Evolutionary conservation across 768 basidiomycete species (phyloP).

Genomic region (Austroboletus eburneus): DNA sequence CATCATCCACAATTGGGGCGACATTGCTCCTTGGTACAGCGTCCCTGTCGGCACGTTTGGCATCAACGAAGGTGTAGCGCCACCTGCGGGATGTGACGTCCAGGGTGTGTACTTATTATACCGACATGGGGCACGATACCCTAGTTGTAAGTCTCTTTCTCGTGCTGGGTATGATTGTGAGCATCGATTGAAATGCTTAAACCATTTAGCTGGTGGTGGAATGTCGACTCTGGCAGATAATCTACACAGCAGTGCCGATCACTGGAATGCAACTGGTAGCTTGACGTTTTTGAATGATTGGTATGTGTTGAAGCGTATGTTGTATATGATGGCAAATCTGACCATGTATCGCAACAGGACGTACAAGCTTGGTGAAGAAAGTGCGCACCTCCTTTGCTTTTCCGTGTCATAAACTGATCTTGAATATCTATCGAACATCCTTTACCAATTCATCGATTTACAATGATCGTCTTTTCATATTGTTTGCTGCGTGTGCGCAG

Average conservation of each 20-base stretch:
- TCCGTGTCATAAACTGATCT: neutral
- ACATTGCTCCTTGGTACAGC: conserved; percentile 83
- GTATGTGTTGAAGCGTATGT: conserved; percentile 35
- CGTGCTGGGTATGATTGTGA: too few relatives aligned
- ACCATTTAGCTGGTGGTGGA: conserved; percentile 49
- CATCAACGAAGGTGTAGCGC: conserved; percentile 62
- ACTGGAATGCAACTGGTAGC: conserved; percentile 62
- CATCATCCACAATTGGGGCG: conserved; percentile 77
- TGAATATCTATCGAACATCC: too few relatives aligned
- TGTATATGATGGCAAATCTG: conserved; percentile 1
- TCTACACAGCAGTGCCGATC: conserved; percentile 47
- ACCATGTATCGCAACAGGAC: conserved; percentile 47
- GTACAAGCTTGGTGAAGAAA: conserved; percentile 86
- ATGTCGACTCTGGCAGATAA: conserved; percentile 54
- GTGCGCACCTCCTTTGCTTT: conserved; percentile 33
- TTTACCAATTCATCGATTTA: too few relatives aligned
- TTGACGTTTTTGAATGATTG: conserved; percentile 80
- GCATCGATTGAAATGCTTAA: neutral
- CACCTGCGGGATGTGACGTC: conserved; percentile 65
- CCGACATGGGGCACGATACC: conserved; percentile 77
- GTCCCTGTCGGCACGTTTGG: conserved; percentile 67
- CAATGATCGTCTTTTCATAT: too few relatives aligned
- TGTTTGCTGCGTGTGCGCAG: conserved; percentile 29
- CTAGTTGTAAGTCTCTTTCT: conserved; percentile 46
- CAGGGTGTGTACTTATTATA: conserved; percentile 78